Percentiles rank a stretch among this genome's conserved stretches.
Conservation (phyloP, 1,284 basidiomycete genomes). For the Ustilago sp. region DNA sequence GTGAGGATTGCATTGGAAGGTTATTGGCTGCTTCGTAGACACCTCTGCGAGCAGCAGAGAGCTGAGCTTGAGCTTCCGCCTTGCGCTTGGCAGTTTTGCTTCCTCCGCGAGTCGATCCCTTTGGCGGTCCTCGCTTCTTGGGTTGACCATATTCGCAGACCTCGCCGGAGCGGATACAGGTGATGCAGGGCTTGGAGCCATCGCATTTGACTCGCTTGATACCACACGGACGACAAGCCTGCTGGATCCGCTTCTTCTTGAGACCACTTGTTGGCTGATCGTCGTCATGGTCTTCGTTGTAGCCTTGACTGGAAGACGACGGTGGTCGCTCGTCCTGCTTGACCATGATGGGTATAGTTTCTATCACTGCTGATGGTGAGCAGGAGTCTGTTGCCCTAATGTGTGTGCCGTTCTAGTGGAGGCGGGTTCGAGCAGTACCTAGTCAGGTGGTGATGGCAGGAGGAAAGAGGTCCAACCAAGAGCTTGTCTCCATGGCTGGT, state of each 20-base stretch:
- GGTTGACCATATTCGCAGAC: conserved; percentile 57
- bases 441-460: neutral
- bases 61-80: conserved; percentile 15
- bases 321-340: neutral
- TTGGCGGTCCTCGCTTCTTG: conserved; percentile 61
- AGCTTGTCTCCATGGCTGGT: conserved; percentile 4
- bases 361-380: neutral
- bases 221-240: conserved; percentile 57
- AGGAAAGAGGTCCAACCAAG: neutral
- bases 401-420: neutral
- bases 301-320: conserved; percentile 9
- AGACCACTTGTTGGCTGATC: conserved; percentile 26
- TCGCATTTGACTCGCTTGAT: conserved; percentile 61
- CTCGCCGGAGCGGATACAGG: conserved; percentile 53
- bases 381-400: neutral
- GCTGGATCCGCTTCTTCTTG: conserved; percentile 58
- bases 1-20: conserved; percentile 27
- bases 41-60: conserved; percentile 11
- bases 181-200: conserved; percentile 51
- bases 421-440: neutral
- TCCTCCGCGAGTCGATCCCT: conserved; percentile 55
- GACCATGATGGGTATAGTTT: conserved; percentile 9
- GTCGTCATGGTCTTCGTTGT: conserved; percentile 25
- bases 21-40: conserved; percentile 22
- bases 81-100: conserved; percentile 41